Evolutionary conservation across 1,284 basidiomycete genomes (phyloP), one percentile per base, ranked within the genome.

Genomic region (Boletellus sp.): DNA sequence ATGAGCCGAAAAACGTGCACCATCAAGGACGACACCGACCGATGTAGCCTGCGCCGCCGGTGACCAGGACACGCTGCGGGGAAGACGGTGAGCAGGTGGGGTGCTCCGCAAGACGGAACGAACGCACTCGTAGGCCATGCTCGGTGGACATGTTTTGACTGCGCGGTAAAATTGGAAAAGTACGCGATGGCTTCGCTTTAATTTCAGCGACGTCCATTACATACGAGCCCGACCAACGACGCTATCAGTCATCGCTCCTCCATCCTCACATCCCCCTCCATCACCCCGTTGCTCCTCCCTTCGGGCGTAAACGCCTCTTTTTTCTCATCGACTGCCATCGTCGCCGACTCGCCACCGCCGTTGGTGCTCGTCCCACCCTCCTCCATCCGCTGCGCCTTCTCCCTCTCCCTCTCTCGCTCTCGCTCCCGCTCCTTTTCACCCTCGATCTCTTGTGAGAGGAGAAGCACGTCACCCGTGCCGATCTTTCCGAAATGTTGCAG

Each of bases 1-100:
- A 20, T 27, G 38, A 27, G 25, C 29, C 39, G 17, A 23, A 35
- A 32, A 37, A 22, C 23, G 20, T 47, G 21, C n/a, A 8, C 29
- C 29, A 8, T n/a, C 29, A 6, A 8, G 29, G 14, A 16, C 13
- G 8, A 10, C 26, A 40, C 56, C 46, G 43, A 87, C 88, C 89
- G 53, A 92, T 91, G 68, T 91, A 92, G 41, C 89, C 89, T 52
- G 88, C 85, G 45, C 87, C 89, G 39, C 87, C 87, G 50, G 87
- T 91, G 56, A 90, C 86, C 53, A 90, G 72, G 43, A 90, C 84
- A 54, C 80, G 84, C 87, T 84, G 53, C 26, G 42, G 44, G 22
- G 53, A 48, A 32, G 47, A 37, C 19, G 21, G 42, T 63, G 47
- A 55, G 50, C 17, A n/a, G n/a, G n/a, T 21, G 20, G 41, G 38